phyloP scores from a whole-genome alignment of 1,139 yeast species.

The Hansenula lynferdii region DNA sequence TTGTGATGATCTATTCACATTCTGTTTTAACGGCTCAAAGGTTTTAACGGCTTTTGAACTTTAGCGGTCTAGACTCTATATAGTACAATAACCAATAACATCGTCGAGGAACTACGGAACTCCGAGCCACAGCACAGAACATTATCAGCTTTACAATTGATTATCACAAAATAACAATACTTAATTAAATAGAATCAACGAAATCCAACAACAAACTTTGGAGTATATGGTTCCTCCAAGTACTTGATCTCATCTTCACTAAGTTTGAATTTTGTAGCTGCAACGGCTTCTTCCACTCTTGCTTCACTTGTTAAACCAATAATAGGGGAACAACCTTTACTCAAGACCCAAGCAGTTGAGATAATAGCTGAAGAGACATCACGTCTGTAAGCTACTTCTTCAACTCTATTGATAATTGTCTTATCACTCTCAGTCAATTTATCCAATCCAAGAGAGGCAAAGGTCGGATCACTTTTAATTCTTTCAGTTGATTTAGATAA shows the following conservation, averaged over 20 bases:
- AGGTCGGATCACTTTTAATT: conserved; percentile 20
- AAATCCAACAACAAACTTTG: conserved; percentile 21
- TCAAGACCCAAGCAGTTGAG: conserved; percentile 48
- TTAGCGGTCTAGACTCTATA: too few species aligned
- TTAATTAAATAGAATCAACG: too few species aligned
- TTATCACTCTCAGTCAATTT: conserved; percentile 24
- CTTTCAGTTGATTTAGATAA: conserved; percentile 18
- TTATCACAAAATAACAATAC: too few species aligned
- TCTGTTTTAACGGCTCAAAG: too few species aligned
- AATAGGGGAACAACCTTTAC: conserved; percentile 47
- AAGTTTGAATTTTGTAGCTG: conserved; percentile 38
- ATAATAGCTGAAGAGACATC: conserved; percentile 46
- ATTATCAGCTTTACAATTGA: too few species aligned
- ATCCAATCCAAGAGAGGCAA: conserved; percentile 14
- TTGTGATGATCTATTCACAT: too few species aligned
- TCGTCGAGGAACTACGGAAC: too few species aligned
- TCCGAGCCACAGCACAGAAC: too few species aligned
- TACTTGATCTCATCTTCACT: conserved; percentile 40
- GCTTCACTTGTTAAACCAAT: conserved; percentile 47
- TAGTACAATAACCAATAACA: too few species aligned
- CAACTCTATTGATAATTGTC: conserved; percentile 43
- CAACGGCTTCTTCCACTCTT: conserved; percentile 49
- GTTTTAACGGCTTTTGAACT: too few species aligned
- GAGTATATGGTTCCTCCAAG: conserved; percentile 46
- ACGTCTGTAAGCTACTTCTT: conserved; percentile 39